Percentiles rank a stretch among this genome's conserved stretches.
These are phyloP conservation scores for Bolboschoenus planiculmis DNA, from an alignment of 176 grass and related monocot genomes.

Conservation along the genomic window DNA sequence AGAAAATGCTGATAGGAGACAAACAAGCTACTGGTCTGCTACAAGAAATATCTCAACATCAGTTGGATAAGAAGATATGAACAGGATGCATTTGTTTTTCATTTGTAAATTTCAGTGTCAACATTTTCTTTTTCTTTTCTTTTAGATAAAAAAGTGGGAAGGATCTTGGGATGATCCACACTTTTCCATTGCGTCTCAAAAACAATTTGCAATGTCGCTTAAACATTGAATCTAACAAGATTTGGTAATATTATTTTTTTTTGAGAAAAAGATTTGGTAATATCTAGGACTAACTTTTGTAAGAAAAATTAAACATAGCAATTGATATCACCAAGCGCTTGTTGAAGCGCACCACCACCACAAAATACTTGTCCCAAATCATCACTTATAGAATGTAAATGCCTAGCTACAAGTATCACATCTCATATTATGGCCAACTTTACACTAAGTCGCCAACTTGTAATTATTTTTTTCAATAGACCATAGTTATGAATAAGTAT, in stretches of 20 bases:
- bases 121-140: not conserved
- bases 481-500: not conserved
- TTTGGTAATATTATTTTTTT: not conserved
- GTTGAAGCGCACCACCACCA: not conserved
- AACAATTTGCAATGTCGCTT: not conserved
- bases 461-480: not conserved
- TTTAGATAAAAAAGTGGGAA: not conserved
- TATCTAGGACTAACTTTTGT: not conserved
- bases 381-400: not conserved
- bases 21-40: not conserved
- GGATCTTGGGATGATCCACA: too few relatives aligned
- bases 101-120: not conserved
- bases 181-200: not conserved
- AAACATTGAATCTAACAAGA: not conserved
- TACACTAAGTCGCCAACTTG: too few relatives aligned
- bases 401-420: not conserved
- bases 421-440: not conserved
- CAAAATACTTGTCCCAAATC: not conserved
- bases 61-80: not conserved
- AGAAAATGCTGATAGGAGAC: not conserved
- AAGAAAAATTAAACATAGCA: not conserved
- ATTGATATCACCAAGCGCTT: not conserved
- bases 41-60: not conserved
- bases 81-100: not conserved
- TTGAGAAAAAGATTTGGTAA: not conserved